Base-by-base conservation (phyloP, 257 asterid genomes). In the Gentiana macrophylla region DNA sequence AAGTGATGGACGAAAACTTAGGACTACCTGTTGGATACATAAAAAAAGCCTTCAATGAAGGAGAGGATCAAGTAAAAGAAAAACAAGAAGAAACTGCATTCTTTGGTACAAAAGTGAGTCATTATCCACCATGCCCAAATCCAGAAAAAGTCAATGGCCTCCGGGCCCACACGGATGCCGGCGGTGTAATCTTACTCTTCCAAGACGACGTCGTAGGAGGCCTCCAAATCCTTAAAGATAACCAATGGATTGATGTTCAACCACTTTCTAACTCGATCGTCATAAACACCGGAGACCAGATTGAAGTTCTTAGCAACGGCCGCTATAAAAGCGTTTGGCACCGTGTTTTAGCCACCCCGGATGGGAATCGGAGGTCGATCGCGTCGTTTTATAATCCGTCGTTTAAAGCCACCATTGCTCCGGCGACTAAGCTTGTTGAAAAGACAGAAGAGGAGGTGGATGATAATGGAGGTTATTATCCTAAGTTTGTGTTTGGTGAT, bases 101-200 rank as follows among this genome's bases (percentile, higher is more conserved):
- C 63, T 88, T 85, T 5, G 97, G 95, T 32, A 88, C 95, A n/a
- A 88, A 88, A 62, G 84, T 88, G 35, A 88, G 97, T 74, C 97
- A 85, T 65, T 88, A 88, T 60, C 97, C 97, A 1, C 94, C 94
- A 0, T 88, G 97, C 57, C 89, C 97, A 8, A 61, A 63, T 55
- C 95, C 97, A 0, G 83, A 85, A 1, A 80, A 55, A 62, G 78
- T 79, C 4, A 79, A 57, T 15, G 97, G 89, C 33, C 88, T 88
- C 12, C 76, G 97, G 37, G 95, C 97, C 53, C 97, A 88, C 84
- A 88, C 97, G 1, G 95, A 88, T 35, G 97, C 97, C 0, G 95
- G 97, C 6, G 97, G 97, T 3, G 82, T 88, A 1, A 72, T 88
- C 79, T 51, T 88, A 2, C 95, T 88, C 34, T 88, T 73, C 74